phyloP scores from a whole-genome alignment of 352 stramenopile species.

The Thraustochytrium sp. region DNA sequence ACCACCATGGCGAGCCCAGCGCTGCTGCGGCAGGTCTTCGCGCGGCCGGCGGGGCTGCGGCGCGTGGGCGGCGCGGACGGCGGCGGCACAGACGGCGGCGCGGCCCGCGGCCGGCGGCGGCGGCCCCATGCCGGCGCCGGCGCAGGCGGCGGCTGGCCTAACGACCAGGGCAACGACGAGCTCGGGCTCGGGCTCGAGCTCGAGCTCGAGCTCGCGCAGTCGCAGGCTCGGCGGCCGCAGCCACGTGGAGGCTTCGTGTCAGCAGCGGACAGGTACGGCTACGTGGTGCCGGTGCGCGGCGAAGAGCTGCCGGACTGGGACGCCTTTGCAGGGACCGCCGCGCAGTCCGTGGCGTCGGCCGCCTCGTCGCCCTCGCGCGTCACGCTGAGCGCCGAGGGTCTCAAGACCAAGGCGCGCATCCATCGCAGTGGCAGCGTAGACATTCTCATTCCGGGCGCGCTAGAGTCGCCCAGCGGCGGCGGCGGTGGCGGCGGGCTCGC shows the following conservation, averaged over 20 bases:
- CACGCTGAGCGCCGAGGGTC: background rate
- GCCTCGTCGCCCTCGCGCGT: background rate
- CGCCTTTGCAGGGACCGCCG: background rate
- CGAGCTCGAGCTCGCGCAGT: too few relatives aligned
- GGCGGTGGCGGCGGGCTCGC: background rate
- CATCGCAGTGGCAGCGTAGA: slow-evolving; percentile 32
- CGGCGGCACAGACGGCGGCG: background rate
- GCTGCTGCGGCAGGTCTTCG: background rate
- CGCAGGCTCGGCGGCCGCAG: too few relatives aligned
- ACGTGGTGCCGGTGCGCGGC: background rate
- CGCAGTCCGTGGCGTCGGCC: background rate
- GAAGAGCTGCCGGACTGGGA: slow-evolving; percentile 16
- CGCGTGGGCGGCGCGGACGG: background rate
- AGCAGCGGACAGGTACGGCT: background rate
- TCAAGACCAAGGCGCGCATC: slow-evolving; percentile 18
- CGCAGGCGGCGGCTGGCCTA: too few relatives aligned
- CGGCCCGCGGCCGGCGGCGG: background rate
- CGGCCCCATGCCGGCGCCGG: too few relatives aligned
- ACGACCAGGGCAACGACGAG: too few relatives aligned
- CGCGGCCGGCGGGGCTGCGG: background rate
- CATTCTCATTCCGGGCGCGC: background rate
- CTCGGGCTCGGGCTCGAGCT: too few relatives aligned
- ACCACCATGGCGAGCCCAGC: too few relatives aligned
- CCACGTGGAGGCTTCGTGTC: background rate
- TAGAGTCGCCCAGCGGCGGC: background rate